Conservation (phyloP, 805 yeast genomes). For the Tetrapisispora phaffii region DNA sequence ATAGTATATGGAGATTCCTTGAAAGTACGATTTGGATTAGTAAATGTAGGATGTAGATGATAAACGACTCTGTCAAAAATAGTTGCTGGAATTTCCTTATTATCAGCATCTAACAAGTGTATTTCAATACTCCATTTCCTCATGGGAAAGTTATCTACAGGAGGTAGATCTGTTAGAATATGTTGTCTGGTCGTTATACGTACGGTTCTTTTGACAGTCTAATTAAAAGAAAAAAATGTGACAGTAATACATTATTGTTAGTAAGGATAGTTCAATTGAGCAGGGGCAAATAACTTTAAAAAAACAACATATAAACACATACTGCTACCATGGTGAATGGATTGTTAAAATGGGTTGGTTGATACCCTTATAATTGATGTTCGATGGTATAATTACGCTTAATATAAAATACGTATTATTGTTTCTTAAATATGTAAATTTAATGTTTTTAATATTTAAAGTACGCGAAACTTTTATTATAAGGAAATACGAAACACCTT, state of each 20-base stretch:
- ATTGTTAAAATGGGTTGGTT: too few relatives aligned
- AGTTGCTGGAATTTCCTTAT: constrained; percentile 78
- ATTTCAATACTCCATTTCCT: constrained; percentile 86
- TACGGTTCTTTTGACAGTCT: constrained; percentile 68
- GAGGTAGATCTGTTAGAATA: constrained; percentile 71
- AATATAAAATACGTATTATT: too few relatives aligned
- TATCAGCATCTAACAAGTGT: constrained; percentile 64
- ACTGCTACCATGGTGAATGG: constrained; percentile 4
- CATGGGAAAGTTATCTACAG: constrained; percentile 86
- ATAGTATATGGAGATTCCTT: constrained; percentile 79
- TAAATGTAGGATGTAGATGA: constrained; percentile 89
- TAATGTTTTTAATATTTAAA: too few relatives aligned
- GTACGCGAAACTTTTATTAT: not conserved
- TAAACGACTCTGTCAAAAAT: constrained; percentile 89
- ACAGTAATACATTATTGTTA: not conserved
- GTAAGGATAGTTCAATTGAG: not conserved
- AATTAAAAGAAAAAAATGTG: not conserved
- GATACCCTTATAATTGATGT: too few relatives aligned
- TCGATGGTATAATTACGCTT: too few relatives aligned
- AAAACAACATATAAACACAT: not conserved
- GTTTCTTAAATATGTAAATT: too few relatives aligned
- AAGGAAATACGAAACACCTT: too few relatives aligned
- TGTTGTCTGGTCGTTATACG: constrained; percentile 83
- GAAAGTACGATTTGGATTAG: constrained; percentile 73
- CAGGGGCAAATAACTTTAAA: not conserved